Base-by-base conservation (phyloP, 257 asterid genomes). In the Petrea volubilis region DNA sequence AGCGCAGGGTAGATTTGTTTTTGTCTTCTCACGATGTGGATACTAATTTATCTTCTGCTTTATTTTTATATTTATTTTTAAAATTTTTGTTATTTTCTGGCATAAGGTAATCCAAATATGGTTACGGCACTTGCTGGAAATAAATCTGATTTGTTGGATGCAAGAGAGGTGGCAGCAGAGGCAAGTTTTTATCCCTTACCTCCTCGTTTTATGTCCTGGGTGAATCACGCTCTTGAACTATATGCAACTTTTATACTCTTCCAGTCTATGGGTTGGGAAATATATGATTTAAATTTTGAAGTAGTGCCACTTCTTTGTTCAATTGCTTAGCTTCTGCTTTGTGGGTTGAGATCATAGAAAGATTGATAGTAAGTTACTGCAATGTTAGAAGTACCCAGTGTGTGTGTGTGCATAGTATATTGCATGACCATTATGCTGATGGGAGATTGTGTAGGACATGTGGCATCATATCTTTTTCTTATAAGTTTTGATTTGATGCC, bases 101-200 rank as follows among this genome's bases (percentile, higher is more conserved):
- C 46, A 23, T 65, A 15, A 90, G 97, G 96, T 71, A 90, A 82
- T 76, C 74, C 87, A 12, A 90, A 90, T 74, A 88, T 88, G 93
- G 93, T 90, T 73, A 82, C 86, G 93, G 97, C 96, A 28, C 96
- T 90, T 40, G 90, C 97, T 14, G 96, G 97, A 24, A 90, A 90
- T 76, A 90, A 90, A 79, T 79, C 96, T 1, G 97, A 90, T 83
- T 59, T 90, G 79, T 60, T 81, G 85, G 97, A 88, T 47, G 89
- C 79, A 70, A 84, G 91, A 76, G 82, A 81, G 74, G 97, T 90
- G 71, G 58, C 80, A 23, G 71, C 91, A 20, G 96, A 90, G 96
- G 97, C 75, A 83, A 81, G 88, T 20, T 65, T 44, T 34, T 73
- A 28, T 63, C 73, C 43, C 29, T 67, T 21, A 56, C 27, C 34